These are phyloP conservation scores for Eimeria necatrix DNA, from an alignment of 169 alveolate species.

Conservation along the genomic window DNA sequence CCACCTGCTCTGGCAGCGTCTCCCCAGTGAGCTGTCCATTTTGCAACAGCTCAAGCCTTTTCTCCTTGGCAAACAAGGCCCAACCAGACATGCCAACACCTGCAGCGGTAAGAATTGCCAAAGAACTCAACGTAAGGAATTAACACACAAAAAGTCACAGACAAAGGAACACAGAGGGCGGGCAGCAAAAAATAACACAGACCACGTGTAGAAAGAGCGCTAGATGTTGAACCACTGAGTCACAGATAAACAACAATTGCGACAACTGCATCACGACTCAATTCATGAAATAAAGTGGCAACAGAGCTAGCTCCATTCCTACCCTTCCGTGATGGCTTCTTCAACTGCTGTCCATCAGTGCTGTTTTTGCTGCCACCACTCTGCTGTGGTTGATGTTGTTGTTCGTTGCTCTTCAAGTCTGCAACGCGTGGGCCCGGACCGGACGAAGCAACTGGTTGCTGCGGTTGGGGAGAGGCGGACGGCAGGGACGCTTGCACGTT, in stretches of 20 bases:
- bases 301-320: not conserved
- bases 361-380: constrained; percentile 9
- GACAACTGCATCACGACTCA: too few relatives aligned
- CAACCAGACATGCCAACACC: constrained; percentile 80
- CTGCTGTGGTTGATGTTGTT: not conserved
- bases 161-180: not conserved
- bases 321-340: constrained; percentile 41
- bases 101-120: not conserved
- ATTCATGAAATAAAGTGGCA: not conserved
- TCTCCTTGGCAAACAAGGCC: constrained; percentile 79
- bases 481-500: not conserved
- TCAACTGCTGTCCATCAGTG: constrained; percentile 5
- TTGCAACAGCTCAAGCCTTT: constrained; percentile 69
- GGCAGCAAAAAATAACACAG: not conserved
- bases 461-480: constrained; percentile 3
- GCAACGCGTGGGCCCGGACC: not conserved
- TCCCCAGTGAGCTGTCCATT: constrained; percentile 73
- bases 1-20: constrained; percentile 77
- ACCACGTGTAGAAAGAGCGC: not conserved
- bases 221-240: too few relatives aligned
- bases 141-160: not conserved
- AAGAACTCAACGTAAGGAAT: not conserved
- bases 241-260: too few relatives aligned
- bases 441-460: constrained; percentile 6
- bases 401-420: not conserved